Conservation (phyloP, 2,329 filamentous ascomycete species). For the Zasmidium angulare region DNA sequence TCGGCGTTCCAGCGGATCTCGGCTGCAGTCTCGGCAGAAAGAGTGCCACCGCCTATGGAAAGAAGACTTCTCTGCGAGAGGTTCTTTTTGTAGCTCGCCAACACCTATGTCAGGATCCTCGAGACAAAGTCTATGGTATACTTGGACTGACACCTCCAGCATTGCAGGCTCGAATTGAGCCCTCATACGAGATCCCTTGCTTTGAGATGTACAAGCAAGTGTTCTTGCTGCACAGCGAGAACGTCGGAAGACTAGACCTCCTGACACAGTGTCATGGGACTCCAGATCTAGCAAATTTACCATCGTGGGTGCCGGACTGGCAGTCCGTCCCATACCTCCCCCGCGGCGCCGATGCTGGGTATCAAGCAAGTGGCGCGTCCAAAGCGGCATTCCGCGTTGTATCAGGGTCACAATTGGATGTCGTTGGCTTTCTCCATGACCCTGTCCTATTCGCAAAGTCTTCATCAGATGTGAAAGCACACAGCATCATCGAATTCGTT, state of each 20-base stretch:
- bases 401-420: not conserved
- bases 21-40: not conserved
- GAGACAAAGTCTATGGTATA: not conserved
- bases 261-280: not conserved
- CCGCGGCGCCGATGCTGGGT: not conserved
- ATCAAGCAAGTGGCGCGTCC: not conserved
- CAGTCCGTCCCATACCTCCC: not conserved
- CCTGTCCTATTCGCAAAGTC: not conserved
- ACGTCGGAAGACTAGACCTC: not conserved
- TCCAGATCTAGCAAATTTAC: not conserved
- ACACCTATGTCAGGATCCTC: not conserved
- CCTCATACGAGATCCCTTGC: not conserved
- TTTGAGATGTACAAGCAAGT: not conserved
- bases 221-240: not conserved
- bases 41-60: not conserved
- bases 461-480: not conserved
- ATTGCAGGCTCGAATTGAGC: not conserved
- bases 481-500: not conserved
- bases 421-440: not conserved
- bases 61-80: not conserved
- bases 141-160: not conserved
- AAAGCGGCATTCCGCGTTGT: not conserved
- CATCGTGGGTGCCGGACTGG: slow-evolving; percentile 5
- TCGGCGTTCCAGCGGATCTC: not conserved
- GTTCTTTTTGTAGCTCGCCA: not conserved